Conservation (phyloP, 768 basidiomycete genomes). For the Xerocomellus dryophilus region DNA sequence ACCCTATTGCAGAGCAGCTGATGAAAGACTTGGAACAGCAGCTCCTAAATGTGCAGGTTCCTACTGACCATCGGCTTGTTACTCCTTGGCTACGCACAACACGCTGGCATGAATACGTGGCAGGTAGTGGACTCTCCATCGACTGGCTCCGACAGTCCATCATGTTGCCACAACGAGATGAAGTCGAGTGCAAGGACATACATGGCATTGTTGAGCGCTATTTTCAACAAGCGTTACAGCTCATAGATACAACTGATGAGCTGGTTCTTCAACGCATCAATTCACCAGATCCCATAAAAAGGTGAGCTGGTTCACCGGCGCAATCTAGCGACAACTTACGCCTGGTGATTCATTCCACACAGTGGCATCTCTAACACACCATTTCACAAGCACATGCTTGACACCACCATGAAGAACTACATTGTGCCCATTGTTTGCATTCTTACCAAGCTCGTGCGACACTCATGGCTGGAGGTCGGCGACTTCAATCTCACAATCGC, state of each 20-base stretch:
- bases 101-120: background rate
- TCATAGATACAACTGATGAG: conserved; percentile 3
- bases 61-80: background rate
- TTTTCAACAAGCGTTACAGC: background rate
- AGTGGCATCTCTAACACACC: conserved; percentile 24
- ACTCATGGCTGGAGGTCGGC: no score
- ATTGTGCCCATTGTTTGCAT: background rate
- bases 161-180: background rate
- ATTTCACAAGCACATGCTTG: conserved; percentile 19
- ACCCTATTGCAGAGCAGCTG: no score
- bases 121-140: fast-evolving
- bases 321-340: no score
- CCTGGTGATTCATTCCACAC: no score
- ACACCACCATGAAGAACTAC: conserved; percentile 13
- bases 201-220: background rate
- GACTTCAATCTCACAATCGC: no score
- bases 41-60: background rate
- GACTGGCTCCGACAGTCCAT: fast-evolving
- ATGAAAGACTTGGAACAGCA: background rate
- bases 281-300: conserved; percentile 5
- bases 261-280: conserved; percentile 7
- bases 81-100: background rate
- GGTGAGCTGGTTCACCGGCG: background rate
- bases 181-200: background rate
- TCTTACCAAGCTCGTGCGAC: background rate